These are phyloP conservation scores for Cajanus cajan DNA, from an alignment of 306 rosid genomes.

Conservation along the genomic window DNA sequence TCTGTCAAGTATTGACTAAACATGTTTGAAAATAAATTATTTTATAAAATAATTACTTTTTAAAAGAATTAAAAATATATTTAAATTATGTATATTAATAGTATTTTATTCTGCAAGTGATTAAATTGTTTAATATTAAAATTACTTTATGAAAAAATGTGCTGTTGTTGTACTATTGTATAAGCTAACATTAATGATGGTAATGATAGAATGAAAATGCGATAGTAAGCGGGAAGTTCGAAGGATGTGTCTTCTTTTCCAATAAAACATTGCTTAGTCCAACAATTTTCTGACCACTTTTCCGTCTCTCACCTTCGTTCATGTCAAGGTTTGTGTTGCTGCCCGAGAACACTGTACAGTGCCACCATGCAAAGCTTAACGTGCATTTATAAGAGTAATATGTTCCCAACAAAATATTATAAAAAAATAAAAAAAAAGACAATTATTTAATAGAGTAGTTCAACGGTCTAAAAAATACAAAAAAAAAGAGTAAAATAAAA, in stretches of 20 bases:
- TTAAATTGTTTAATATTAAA: not conserved
- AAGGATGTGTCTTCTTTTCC: conserved; percentile 27
- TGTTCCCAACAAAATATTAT: too few relatives aligned
- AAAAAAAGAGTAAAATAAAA: too few relatives aligned
- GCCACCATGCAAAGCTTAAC: not conserved
- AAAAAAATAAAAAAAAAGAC: too few relatives aligned
- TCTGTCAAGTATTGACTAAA: too few relatives aligned
- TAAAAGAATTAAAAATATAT: too few relatives aligned
- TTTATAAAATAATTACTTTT: not conserved
- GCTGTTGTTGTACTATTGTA: not conserved
- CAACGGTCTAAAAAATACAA: too few relatives aligned
- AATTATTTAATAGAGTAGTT: too few relatives aligned
- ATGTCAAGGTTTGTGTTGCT: conserved; percentile 21
- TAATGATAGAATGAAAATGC: conserved; percentile 23
- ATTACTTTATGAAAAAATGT: not conserved
- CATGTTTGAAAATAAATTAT: not conserved
- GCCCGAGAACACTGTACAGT: conserved; percentile 17
- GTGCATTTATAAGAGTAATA: too few relatives aligned
- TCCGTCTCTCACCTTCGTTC: conserved; percentile 22
- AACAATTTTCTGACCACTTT: conserved; percentile 24
- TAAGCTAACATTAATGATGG: not conserved
- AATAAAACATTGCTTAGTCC: conserved; percentile 22
- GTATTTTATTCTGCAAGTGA: too few relatives aligned
- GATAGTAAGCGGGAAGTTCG: conserved; percentile 4
- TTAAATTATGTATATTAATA: too few relatives aligned